Base-by-base conservation (phyloP, 2,329 filamentous ascomycete genomes). In the Aspergillus pseudoterreus region DNA sequence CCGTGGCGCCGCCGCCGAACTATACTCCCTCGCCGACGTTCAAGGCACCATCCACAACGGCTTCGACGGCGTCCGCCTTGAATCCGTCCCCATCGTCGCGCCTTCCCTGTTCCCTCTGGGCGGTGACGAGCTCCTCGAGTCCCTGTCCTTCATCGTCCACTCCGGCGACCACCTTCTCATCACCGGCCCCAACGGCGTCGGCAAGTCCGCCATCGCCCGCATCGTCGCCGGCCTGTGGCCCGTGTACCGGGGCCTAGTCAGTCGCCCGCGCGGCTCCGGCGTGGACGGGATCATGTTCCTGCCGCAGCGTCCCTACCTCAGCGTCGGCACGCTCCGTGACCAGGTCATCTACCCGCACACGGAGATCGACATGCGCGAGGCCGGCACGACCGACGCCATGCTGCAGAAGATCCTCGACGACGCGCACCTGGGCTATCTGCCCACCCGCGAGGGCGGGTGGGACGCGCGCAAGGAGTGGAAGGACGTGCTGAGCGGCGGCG, bases 381-480 rank as follows among this genome's bases (percentile, higher is more conserved):
- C 87, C 55, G 84, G 87, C 14, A 85, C 86, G 61, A 83, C 82
- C 2, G 94, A 99, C 67, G 78, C 83, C 30, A 88, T 95, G 58
- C 80, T 99, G 17, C 83, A 86, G 65, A 78, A 78, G 22, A 83
- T 95, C 2, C 80, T 99, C 3, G 89, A 96, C 51, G 87, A 89
- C 47, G 92, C 92, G 0, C 84, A 84, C 51, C 79, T 99, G 0
- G 92, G 91, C 4, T 97, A 99, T 70, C 80, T 99, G 1, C 89
- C 90, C 1, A 85, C 92, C 45, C 85, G 94, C 14, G 94, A 99
- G 76, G 94, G 94, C 36, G 94, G 94, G 12, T 97, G 91, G 91
- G 90, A 99, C 66, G 94, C 90, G 4, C 83, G 90, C 51, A 97
- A 99, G 72, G 92, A 96, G 67, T 99, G 94, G 94, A 96, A 97